Percentiles rank a stretch among this genome's conserved stretches.
Evolutionary conservation across 371 early-diverging fungal species (phyloP).

Genomic region (Nosema granulosis): DNA sequence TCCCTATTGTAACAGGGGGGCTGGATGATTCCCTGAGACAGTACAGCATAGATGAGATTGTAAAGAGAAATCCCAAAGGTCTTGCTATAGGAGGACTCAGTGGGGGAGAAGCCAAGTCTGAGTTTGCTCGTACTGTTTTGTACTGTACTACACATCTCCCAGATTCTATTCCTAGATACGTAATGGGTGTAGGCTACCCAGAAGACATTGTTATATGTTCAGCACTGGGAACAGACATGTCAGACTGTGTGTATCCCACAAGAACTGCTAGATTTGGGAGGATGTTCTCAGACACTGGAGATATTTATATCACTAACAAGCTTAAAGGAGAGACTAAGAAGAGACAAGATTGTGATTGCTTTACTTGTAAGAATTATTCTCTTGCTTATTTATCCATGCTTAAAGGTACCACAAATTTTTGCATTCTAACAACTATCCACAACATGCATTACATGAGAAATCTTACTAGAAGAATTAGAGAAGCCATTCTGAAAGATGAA

Average conservation of each 20-base stretch:
- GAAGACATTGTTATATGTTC: constrained; percentile 83
- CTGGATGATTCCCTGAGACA: constrained; percentile 73
- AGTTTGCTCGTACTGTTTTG: constrained; percentile 75
- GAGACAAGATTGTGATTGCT: constrained; percentile 78
- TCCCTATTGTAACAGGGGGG: constrained; percentile 91
- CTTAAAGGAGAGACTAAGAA: constrained; percentile 72
- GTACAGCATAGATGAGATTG: constrained; percentile 76
- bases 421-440: constrained; percentile 79
- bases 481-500: constrained; percentile 72
- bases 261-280: constrained; percentile 88
- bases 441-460: constrained; percentile 82
- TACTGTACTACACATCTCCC: constrained; percentile 78
- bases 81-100: constrained; percentile 87
- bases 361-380: constrained; percentile 76
- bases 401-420: constrained; percentile 77
- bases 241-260: constrained; percentile 91
- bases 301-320: constrained; percentile 70
- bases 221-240: constrained; percentile 88
- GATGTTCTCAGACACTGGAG: constrained; percentile 75
- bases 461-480: constrained; percentile 75
- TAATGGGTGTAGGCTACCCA: constrained; percentile 93
- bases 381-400: constrained; percentile 73
- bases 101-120: constrained; percentile 86
- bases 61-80: constrained; percentile 78
- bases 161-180: constrained; percentile 78